Evolutionary conservation across 2,329 filamentous ascomycete genomes (phyloP).

Genomic region (Pseudocercospora eumusae): DNA sequence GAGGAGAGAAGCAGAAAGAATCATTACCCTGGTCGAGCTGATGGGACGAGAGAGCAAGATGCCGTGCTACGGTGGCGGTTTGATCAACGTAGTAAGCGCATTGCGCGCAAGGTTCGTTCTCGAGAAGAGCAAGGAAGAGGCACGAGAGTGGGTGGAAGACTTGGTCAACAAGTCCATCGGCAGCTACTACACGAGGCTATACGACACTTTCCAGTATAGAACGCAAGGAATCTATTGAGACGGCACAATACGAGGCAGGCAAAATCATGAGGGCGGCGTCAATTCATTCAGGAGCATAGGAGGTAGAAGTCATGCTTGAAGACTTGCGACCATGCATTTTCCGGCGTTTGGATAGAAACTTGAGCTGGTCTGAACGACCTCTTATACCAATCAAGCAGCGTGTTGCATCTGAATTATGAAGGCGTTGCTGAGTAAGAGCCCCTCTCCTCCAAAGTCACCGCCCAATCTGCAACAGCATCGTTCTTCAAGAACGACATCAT

Average conservation of each 20-base stretch:
- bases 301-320: not conserved
- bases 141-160: slow-evolving; percentile 79
- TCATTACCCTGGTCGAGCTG: slow-evolving; percentile 79
- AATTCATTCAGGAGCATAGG: not conserved
- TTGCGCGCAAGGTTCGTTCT: slow-evolving; percentile 76
- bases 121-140: slow-evolving; percentile 79
- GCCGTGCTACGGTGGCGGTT: slow-evolving; percentile 77
- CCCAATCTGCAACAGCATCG: not conserved
- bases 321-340: not conserved
- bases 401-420: not conserved
- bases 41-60: slow-evolving; percentile 83
- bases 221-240: slow-evolving; percentile 81
- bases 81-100: slow-evolving; percentile 68
- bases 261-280: not conserved
- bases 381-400: slow-evolving; percentile 1
- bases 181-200: slow-evolving; percentile 85
- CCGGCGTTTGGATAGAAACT: slow-evolving; percentile 1
- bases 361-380: not conserved
- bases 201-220: slow-evolving; percentile 73
- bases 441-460: slow-evolving; percentile 5
- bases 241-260: slow-evolving; percentile 18
- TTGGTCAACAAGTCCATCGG: slow-evolving; percentile 78
- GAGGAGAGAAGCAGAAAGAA: slow-evolving; percentile 73
- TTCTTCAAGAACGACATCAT: slow-evolving; percentile 1
- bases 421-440: not conserved